phyloP scores from a whole-genome alignment of 2,329 filamentous ascomycete species.

The Xylariaceae sp. region DNA sequence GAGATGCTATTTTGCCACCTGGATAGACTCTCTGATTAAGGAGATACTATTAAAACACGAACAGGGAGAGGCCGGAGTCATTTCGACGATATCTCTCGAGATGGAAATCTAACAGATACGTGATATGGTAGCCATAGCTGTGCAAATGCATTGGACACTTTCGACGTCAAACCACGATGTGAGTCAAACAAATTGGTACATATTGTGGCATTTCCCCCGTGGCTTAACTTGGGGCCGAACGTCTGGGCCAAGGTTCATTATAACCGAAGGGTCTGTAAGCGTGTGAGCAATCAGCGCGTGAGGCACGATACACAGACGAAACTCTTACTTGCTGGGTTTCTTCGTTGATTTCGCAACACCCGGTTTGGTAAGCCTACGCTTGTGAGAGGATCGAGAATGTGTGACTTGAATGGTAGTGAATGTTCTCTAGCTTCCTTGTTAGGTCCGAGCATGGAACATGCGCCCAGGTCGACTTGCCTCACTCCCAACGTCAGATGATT shows the following conservation, averaged over 20 bases:
- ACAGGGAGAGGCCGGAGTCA: too few relatives aligned
- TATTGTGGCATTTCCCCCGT: neutral
- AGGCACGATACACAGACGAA: neutral
- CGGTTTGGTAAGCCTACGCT: conserved; percentile 17
- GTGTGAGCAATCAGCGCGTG: conserved; percentile 5
- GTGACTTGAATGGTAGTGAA: conserved; percentile 13
- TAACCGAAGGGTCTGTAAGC: conserved; percentile 28
- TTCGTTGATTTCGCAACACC: neutral
- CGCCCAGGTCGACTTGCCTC: conserved; percentile 14
- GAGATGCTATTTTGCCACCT: conserved; percentile 1
- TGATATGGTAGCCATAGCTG: neutral
- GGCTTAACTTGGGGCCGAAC: conserved; percentile 27
- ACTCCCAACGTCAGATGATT: conserved; percentile 15
- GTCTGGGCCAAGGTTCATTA: conserved; percentile 29
- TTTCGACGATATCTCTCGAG: too few relatives aligned
- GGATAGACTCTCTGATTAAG: too few relatives aligned
- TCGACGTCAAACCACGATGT: neutral
- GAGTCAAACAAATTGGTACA: neutral
- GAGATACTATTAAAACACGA: too few relatives aligned
- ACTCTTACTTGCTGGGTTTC: conserved; percentile 21
- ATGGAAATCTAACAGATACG: neutral
- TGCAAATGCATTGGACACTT: neutral
- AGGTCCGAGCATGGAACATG: neutral
- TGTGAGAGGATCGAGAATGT: conserved; percentile 9
- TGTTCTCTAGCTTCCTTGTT: conserved; percentile 10